phyloP scores from a whole-genome alignment of 768 basidiomycete genomes.

The Russula virescens region DNA sequence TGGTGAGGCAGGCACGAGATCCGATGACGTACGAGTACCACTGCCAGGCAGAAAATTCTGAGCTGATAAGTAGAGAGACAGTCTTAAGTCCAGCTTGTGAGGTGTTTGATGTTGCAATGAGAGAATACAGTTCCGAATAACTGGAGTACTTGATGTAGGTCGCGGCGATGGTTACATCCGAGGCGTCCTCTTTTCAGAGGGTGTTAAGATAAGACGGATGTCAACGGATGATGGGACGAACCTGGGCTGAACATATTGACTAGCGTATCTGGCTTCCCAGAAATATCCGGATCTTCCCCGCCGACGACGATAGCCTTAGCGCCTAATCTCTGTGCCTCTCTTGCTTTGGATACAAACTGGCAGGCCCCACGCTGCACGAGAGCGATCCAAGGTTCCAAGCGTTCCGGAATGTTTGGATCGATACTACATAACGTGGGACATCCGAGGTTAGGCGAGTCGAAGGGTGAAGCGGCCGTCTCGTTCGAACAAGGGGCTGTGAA shows the following conservation, averaged over 20 bases:
- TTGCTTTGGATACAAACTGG: constrained; percentile 83
- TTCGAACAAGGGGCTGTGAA: constrained; percentile 40
- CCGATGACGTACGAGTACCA: constrained; percentile 74
- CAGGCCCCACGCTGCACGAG: constrained; percentile 86
- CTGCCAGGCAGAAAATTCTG: constrained; percentile 81
- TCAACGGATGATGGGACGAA: constrained; percentile 31
- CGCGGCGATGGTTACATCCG: constrained; percentile 76
- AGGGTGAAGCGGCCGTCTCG: constrained; percentile 21
- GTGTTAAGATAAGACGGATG: constrained; percentile 9
- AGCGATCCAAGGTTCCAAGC: constrained; percentile 79
- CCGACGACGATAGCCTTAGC: constrained; percentile 91
- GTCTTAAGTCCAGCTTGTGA: constrained; percentile 74
- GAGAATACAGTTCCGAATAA: constrained; percentile 60
- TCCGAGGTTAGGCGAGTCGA: constrained; percentile 40
- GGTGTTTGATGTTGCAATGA: constrained; percentile 70
- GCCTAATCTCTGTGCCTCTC: constrained; percentile 49
- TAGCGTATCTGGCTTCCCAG: constrained; percentile 66
- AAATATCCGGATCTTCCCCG: constrained; percentile 61
- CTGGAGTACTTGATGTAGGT: constrained; percentile 86
- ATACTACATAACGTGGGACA: constrained; percentile 63
- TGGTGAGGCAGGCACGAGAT: constrained; percentile 5
- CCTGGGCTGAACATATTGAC: constrained; percentile 93
- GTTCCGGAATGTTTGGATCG: constrained; percentile 51
- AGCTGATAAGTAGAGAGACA: constrained; percentile 68
- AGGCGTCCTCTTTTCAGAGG: constrained; percentile 60